Evolutionary conservation across 2,329 filamentous ascomycete species (phyloP).

Genomic region (Coniella lustricola): DNA sequence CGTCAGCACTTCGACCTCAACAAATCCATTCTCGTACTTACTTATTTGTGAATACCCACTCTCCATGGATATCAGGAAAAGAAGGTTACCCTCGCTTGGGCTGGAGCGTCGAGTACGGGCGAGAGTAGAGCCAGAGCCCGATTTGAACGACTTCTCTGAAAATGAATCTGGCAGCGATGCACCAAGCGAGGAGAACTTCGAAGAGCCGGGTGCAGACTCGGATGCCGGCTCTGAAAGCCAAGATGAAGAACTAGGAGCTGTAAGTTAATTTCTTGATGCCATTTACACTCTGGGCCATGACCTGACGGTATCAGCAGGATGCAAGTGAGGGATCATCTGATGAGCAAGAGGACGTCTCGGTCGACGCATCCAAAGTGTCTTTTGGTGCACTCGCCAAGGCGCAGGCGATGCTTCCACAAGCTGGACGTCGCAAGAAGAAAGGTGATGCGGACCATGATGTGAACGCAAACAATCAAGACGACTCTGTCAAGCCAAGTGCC

Average conservation of each 20-base stretch:
- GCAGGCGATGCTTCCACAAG: conserved; percentile 56
- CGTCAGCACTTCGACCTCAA: too few species aligned
- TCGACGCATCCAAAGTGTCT: conserved; percentile 57
- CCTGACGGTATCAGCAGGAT: conserved; percentile 22
- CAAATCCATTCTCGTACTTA: too few species aligned
- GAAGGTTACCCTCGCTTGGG: conserved; percentile 31
- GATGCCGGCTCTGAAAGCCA: conserved; percentile 4
- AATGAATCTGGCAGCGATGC: conserved; percentile 20
- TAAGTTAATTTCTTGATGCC: not conserved
- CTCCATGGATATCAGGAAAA: conserved; percentile 33
- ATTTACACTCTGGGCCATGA: not conserved
- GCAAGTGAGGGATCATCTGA: conserved; percentile 23
- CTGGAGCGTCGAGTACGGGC: conserved; percentile 38
- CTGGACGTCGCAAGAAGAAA: conserved; percentile 23
- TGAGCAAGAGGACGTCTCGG: conserved; percentile 29
- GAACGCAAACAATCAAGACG: conserved; percentile 23
- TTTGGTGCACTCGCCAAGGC: conserved; percentile 89
- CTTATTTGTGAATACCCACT: too few species aligned
- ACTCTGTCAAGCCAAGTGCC: conserved; percentile 17
- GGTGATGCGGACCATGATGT: conserved; percentile 17
- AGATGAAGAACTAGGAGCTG: not conserved
- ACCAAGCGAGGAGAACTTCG: conserved; percentile 21
- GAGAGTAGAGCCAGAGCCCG: conserved; percentile 37
- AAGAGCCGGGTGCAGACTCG: conserved; percentile 6
- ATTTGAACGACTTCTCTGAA: conserved; percentile 28